Evolutionary conservation across 306 rosid genomes (phyloP).

Genomic region (Ceratonia siliqua): DNA sequence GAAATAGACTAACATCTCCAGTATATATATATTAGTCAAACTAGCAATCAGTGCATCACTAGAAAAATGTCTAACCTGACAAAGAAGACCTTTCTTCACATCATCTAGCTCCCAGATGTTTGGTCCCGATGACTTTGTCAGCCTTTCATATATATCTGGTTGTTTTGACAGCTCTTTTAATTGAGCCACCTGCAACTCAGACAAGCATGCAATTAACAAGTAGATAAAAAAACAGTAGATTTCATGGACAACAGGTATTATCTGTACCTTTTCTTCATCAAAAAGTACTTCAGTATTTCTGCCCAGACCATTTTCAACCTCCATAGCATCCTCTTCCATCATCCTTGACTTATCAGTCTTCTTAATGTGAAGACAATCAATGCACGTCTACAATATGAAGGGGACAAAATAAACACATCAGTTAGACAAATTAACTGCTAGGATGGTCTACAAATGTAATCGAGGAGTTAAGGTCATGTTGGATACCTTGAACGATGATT

Average conservation of each 20-base stretch:
- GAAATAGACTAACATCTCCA: not conserved
- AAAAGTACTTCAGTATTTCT: slow-evolving; percentile 56
- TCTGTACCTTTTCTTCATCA: slow-evolving; percentile 64
- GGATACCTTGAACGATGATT: slow-evolving; percentile 85
- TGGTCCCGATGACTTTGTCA: slow-evolving; percentile 91
- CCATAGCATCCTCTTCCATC: slow-evolving; percentile 69
- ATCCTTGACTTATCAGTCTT: slow-evolving; percentile 89
- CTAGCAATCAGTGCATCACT: slow-evolving; percentile 21
- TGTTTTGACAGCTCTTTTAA: slow-evolving; percentile 77
- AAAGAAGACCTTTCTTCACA: slow-evolving; percentile 94
- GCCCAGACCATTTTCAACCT: slow-evolving; percentile 45
- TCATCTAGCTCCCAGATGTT: slow-evolving; percentile 99
- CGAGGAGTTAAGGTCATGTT: not conserved
- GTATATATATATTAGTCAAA: not conserved
- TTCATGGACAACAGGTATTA: slow-evolving; percentile 9
- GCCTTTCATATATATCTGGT: slow-evolving; percentile 83
- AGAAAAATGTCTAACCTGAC: slow-evolving; percentile 64
- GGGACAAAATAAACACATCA: slow-evolving; percentile 12
- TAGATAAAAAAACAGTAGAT: slow-evolving; percentile 16
- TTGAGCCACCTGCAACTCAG: slow-evolving; percentile 63
- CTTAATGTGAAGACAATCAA: slow-evolving; percentile 94
- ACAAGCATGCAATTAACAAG: slow-evolving; percentile 33
- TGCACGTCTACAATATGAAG: slow-evolving; percentile 66
- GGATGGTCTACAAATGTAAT: slow-evolving; percentile 2
- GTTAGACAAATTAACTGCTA: slow-evolving; percentile 24